phyloP scores from a whole-genome alignment of 1,139 yeast species.

The Eremothecium gossypii region DNA sequence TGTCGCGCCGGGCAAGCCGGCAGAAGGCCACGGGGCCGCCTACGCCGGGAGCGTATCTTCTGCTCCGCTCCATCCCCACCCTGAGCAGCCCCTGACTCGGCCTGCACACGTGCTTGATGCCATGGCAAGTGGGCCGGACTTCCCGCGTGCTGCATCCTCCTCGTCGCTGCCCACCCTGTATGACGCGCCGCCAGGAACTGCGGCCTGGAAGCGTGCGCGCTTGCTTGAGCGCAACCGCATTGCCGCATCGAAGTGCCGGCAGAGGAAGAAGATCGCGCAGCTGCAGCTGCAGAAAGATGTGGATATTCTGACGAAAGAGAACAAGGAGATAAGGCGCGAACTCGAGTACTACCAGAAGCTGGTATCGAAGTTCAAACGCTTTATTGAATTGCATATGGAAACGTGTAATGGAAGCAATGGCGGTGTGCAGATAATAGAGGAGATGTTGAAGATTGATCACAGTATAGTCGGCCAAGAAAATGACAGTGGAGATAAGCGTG shows the following conservation, averaged over 20 bases:
- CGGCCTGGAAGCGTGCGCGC: slow-evolving; percentile 70
- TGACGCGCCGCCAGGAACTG: slow-evolving; percentile 65
- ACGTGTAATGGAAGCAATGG: slow-evolving; percentile 17
- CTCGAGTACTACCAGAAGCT: slow-evolving; percentile 31
- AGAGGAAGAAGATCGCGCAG: slow-evolving; percentile 65
- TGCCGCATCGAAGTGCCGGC: slow-evolving; percentile 72
- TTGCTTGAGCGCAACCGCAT: slow-evolving; percentile 59
- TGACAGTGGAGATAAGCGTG: slow-evolving; percentile 10
- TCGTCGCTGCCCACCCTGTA: not conserved
- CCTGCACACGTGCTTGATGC: not conserved
- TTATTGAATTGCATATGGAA: slow-evolving; percentile 24
- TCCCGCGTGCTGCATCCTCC: not conserved
- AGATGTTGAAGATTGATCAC: slow-evolving; percentile 28
- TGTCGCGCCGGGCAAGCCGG: not conserved
- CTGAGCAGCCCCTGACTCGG: not conserved
- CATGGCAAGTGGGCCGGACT: not conserved
- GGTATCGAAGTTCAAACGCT: slow-evolving; percentile 26
- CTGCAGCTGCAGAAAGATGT: slow-evolving; percentile 52
- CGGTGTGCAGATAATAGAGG: slow-evolving; percentile 26
- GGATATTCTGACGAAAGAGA: slow-evolving; percentile 38
- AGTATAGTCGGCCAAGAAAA: slow-evolving; percentile 24
- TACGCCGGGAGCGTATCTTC: not conserved
- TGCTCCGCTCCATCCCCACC: not conserved
- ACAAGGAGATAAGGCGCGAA: slow-evolving; percentile 35
- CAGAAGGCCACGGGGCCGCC: not conserved